Evolutionary conservation across 805 yeast genomes (phyloP), one percentile per base, ranked within the genome.

Genomic region (Candida gorgasii): DNA sequence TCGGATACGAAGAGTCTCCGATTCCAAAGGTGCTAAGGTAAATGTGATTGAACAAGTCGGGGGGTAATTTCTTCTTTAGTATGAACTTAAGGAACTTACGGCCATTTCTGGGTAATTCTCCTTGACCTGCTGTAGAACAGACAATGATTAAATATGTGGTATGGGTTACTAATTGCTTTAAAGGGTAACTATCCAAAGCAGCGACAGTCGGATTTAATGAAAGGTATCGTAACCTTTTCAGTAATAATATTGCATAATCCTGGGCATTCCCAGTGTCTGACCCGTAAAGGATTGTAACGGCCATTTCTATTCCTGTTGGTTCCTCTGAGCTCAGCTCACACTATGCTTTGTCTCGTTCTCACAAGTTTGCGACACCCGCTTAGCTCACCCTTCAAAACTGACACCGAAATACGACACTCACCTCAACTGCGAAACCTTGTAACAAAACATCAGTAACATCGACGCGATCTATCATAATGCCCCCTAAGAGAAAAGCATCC

Each of bases 51-150:
- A 92, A 64, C 22, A 88, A 64, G 51, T 79, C 79, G 0, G 50
- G 20, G 0, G 67, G 93, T 6, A 92, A 74, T 49, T 80, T 81
- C 57, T 75, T 79, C 57, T 77, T 79, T 44, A 88, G 75, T 52
- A 93, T 61, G 47, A 84, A 80, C 50, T 75, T 73, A 95, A 96
- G 86, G 48, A 92, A 78, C 46, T 76, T 79, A 48, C 72, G 71
- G 0, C 85, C 83, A 57, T 88, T 88, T 31, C 85, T 63, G 0
- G 99, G 98, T 24, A 92, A 62, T 47, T 86, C 96, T 19, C 99
- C 99, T 62, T 92, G 97, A 6, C 99, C 98, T 1, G 96, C 85
- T 0, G 99, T 92, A 1, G 97, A 82, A 58, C 95, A 86, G 2
- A 92, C 59, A 0, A 84, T 71, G 16, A 82, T 68, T 40, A 79